Base-by-base conservation (phyloP, 2,329 filamentous ascomycete genomes). In the Fragosphaeria purpurea region DNA sequence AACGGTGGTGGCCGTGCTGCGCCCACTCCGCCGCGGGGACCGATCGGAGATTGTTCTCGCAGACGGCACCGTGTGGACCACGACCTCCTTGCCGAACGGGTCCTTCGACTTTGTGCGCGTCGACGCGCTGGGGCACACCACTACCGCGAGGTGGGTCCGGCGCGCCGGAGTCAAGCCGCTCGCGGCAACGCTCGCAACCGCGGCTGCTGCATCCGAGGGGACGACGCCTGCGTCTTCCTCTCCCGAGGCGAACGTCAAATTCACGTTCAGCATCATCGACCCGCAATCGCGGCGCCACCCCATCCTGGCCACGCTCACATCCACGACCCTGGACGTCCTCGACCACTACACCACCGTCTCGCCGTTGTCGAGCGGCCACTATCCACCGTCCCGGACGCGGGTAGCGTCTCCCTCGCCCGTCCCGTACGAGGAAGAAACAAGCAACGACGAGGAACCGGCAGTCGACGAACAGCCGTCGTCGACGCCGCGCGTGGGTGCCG, bases 191-290 rank as follows among this genome's bases (percentile, higher is more conserved):
- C 33, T 42, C 5, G 13, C 41, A 22, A 59, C 63, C 30, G 13
- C 51, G 48, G 45, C 10, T 7, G n/a, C 6, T 11, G 42, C 30
- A n/a, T 2, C 12, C 22, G 42, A 44, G 7, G 50, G 44, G 30
- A 54, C 56, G 6, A 54, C 63, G 4, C 55, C 63, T 4, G 57
- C 59, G 22, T 22, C 22, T 22, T 22, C 22, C 22, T 22, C 22
- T 22, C 22, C 22, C 1, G 56, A 65, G 3, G 54, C 60, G 1
- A 76, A 79, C 44, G 69, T 67, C 51, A 81, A 79, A 61, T 90
- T 83, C 69, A 87, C 80, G 7, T 91, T 91, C 62, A 88, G 84
- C 67, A 79, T 88, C 55, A 82, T 91, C 59, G 79, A 85, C 57
- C 79, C 85, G 0, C 75, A 76, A 44, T 79, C 77, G 7, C 74